Conservation (phyloP, 176 grass and related monocot genomes). For the Alopecurus myosuroides region DNA sequence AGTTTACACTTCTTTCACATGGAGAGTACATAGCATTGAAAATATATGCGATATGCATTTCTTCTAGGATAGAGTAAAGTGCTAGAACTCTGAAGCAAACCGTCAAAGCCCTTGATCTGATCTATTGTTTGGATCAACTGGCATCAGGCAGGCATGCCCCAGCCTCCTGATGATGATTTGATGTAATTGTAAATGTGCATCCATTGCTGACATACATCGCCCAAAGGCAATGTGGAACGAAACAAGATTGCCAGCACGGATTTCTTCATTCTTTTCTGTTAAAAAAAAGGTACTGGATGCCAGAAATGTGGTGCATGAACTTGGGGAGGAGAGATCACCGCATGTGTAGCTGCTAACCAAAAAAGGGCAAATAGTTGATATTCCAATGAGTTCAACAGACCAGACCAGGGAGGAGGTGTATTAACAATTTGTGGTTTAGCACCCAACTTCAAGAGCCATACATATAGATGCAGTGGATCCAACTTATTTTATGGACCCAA, state of each 20-base stretch:
- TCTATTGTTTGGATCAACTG: neutral
- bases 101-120: neutral
- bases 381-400: neutral
- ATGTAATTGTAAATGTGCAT: neutral
- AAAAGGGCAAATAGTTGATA: neutral
- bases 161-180: neutral
- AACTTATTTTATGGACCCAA: neutral
- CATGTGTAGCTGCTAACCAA: constrained; percentile 14
- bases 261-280: neutral
- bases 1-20: neutral
- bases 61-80: neutral
- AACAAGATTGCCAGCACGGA: neutral
- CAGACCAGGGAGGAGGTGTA: neutral
- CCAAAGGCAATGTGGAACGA: neutral
- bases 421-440: neutral
- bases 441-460: neutral
- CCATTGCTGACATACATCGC: neutral
- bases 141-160: neutral
- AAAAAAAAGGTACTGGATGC: neutral
- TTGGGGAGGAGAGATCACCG: constrained; percentile 23
- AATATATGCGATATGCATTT: neutral
- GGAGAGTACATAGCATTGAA: neutral
- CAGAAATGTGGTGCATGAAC: neutral
- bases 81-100: neutral
- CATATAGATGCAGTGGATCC: neutral